Conservation (phyloP, 805 yeast genomes). For the Nakazawaea ishiwadae region DNA sequence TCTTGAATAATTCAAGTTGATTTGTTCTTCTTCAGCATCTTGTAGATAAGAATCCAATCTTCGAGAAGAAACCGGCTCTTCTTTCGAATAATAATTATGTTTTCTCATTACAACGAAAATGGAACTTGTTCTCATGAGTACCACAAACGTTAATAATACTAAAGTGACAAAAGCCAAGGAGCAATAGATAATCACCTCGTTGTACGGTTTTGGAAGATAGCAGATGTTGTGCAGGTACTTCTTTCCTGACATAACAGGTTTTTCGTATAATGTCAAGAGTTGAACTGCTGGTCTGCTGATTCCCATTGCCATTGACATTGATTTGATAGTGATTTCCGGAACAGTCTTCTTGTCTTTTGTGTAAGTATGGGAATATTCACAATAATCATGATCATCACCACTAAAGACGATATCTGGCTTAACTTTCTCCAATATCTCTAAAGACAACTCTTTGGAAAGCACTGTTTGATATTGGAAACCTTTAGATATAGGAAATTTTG, state of each 20-base stretch:
- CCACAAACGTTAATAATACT: conserved; percentile 8
- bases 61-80: conserved; percentile 8
- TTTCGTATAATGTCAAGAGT: conserved; percentile 49
- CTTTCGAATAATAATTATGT: not conserved
- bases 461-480: conserved; percentile 92
- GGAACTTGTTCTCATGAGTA: conserved; percentile 5
- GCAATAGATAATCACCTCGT: conserved; percentile 34
- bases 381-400: conserved; percentile 97
- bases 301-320: conserved; percentile 91
- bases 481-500: conserved; percentile 58
- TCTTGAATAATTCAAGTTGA: not conserved
- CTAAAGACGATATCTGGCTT: conserved; percentile 72
- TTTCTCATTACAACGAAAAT: not conserved
- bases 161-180: conserved; percentile 27
- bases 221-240: conserved; percentile 37
- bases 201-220: conserved; percentile 41
- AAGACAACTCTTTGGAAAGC: conserved; percentile 53
- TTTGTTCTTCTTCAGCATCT: conserved; percentile 2
- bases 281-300: conserved; percentile 74
- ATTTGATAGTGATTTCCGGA: conserved; percentile 73
- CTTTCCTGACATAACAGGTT: conserved; percentile 1
- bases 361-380: conserved; percentile 61
- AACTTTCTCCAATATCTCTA: conserved; percentile 49
- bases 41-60: conserved; percentile 7
- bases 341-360: conserved; percentile 13